A percentile compares a stretch with the other conserved stretches of the same genome.
Evolutionary conservation across 2,329 filamentous ascomycete species (phyloP).

Genomic region (Penicillium glabrum): DNA sequence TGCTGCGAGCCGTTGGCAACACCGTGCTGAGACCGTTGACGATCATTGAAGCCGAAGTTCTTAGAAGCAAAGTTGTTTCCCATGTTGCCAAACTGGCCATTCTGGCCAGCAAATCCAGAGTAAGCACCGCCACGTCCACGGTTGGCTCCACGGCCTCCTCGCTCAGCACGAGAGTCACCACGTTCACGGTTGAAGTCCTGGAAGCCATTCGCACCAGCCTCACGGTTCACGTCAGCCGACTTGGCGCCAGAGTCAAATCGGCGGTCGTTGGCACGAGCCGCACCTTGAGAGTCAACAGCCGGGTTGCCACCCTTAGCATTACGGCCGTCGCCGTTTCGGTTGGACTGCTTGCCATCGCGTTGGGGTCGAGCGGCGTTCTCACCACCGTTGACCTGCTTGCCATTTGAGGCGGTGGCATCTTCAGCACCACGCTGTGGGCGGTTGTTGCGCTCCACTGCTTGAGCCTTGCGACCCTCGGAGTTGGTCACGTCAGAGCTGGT

Average conservation of each 20-base stretch:
- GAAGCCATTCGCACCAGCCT: conserved; percentile 27
- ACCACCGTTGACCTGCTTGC: conserved; percentile 29
- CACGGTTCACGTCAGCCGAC: conserved; percentile 36
- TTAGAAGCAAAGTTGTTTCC: conserved; percentile 45
- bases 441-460: conserved; percentile 28
- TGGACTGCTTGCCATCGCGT: conserved; percentile 36
- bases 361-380: conserved; percentile 33
- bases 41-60: conserved; percentile 42
- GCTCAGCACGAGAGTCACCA: conserved; percentile 37
- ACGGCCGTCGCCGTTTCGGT: conserved; percentile 32
- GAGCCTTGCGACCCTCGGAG: conserved; percentile 34
- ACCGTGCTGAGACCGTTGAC: conserved; percentile 42
- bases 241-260: conserved; percentile 40
- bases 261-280: conserved; percentile 34
- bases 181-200: conserved; percentile 39
- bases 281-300: conserved; percentile 35
- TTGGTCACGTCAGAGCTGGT: conserved; percentile 33
- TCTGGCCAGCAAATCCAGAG: conserved; percentile 35
- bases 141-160: conserved; percentile 38
- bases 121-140: conserved; percentile 43
- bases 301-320: conserved; percentile 30
- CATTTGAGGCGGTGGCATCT: conserved; percentile 24
- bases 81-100: conserved; percentile 40
- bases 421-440: conserved; percentile 30
- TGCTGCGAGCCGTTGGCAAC: conserved; percentile 40